Percentiles rank a stretch among this genome's conserved stretches.
phyloP scores from a whole-genome alignment of 257 asterid species.

The Forsythia viridissima region DNA sequence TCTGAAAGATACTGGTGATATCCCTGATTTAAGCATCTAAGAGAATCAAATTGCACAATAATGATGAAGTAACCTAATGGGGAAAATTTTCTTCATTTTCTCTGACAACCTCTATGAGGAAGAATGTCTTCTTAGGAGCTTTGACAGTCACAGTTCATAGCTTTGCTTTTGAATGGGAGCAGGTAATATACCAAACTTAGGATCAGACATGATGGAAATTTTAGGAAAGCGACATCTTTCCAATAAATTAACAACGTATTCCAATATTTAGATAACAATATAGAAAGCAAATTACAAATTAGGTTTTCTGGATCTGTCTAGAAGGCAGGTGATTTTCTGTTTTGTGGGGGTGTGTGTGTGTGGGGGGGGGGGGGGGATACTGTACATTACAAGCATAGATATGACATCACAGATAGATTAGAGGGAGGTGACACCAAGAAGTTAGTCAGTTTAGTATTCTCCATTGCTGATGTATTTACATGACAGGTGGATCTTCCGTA shows the following conservation, averaged over 20 bases:
- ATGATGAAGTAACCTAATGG: not conserved
- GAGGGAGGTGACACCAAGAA: constrained; percentile 9
- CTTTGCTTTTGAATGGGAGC: constrained; percentile 5
- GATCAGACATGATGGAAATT: constrained; percentile 6
- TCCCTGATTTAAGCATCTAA: constrained; percentile 43
- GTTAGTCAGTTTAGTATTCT: not conserved
- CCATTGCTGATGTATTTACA: not conserved
- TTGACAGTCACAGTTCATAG: not conserved
- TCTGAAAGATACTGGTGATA: constrained; percentile 55
- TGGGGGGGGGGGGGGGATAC: constrained; percentile 8
- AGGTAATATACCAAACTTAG: constrained; percentile 16
- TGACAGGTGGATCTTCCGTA: not conserved
- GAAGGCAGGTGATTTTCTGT: not conserved
- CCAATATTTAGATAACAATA: constrained; percentile 7
- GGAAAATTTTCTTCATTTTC: not conserved
- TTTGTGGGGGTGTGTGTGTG: not conserved
- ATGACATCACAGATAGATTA: not conserved
- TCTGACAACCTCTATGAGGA: not conserved
- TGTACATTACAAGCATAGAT: not conserved
- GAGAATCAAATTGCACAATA: constrained; percentile 19
- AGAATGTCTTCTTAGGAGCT: not conserved
- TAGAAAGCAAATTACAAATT: not conserved
- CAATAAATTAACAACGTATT: not conserved
- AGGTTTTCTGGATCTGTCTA: not conserved
- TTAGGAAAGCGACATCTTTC: not conserved